phyloP scores from a whole-genome alignment of 164 flowering plant genomes.

The Aristolochia californica region DNA sequence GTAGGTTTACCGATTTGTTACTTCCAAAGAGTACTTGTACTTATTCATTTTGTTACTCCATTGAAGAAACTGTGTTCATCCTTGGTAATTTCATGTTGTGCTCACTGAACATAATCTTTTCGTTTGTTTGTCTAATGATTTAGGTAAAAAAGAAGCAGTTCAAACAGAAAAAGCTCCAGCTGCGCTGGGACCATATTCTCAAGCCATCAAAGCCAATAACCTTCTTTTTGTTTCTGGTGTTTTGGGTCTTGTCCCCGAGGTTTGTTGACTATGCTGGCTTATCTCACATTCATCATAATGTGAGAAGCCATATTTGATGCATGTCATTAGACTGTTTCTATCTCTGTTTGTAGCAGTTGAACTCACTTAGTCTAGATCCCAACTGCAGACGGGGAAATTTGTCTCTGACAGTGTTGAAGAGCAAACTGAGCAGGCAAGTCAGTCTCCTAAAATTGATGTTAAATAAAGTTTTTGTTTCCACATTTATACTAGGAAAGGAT shows the following conservation, averaged over 20 bases:
- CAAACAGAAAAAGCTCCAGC: conserved; percentile 92
- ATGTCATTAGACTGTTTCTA: not conserved
- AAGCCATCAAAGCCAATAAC: conserved; percentile 83
- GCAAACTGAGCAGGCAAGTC: conserved; percentile 86
- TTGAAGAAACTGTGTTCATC: not conserved
- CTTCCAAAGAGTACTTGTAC: not conserved
- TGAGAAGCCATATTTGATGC: no score
- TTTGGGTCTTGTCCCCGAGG: conserved; percentile 93
- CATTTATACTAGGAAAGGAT: no score
- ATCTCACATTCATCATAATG: not conserved
- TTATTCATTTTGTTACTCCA: not conserved
- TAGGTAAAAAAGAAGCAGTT: conserved; percentile 70
- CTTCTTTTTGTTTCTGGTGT: conserved; percentile 79
- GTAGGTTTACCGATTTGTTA: not conserved
- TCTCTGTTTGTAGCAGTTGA: not conserved
- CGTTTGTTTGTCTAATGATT: conserved; percentile 2
- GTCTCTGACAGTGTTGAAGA: conserved; percentile 79
- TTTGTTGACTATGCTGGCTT: conserved; percentile 10
- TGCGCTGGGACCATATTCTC: conserved; percentile 94
- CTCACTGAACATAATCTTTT: not conserved
- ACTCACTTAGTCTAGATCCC: not conserved
- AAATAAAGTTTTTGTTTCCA: no score
- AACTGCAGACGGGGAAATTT: conserved; percentile 77
- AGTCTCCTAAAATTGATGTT: not conserved
- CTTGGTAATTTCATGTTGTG: not conserved